Evolutionary conservation across 352 stramenopile species (phyloP).

Genomic region (Phytophthora capsici): DNA sequence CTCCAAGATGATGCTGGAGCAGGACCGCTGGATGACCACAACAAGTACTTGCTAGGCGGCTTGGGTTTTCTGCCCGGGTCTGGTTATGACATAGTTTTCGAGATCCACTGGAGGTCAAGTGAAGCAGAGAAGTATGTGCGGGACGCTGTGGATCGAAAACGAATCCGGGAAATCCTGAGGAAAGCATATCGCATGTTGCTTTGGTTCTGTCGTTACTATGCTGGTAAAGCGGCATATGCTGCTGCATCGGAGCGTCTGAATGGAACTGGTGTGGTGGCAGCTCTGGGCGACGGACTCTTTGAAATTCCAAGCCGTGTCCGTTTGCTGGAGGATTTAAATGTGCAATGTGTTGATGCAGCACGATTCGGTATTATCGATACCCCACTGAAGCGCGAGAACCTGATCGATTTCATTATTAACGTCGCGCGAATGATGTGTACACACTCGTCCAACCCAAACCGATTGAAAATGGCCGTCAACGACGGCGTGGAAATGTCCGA

Average conservation of each 20-base stretch:
- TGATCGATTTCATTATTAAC: constrained; percentile 58
- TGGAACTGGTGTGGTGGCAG: background rate
- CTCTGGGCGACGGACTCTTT: constrained; percentile 41
- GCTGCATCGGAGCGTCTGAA: constrained; percentile 14
- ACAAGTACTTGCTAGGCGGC: constrained; percentile 41
- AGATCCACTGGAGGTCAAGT: constrained; percentile 55
- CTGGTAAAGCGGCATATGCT: constrained; percentile 30
- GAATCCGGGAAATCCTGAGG: constrained; percentile 51
- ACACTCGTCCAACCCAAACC: constrained; percentile 42
- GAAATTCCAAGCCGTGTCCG: constrained; percentile 55
- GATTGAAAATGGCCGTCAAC: constrained; percentile 43
- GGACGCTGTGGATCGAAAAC: constrained; percentile 70
- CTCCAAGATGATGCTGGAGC: background rate
- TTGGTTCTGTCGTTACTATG: constrained; percentile 70
- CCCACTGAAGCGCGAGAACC: constrained; percentile 49
- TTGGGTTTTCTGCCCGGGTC: constrained; percentile 32
- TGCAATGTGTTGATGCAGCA: constrained; percentile 51
- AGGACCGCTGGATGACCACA: constrained; percentile 1
- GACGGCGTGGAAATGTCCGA: constrained; percentile 74
- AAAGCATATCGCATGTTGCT: constrained; percentile 65
- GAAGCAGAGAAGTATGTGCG: constrained; percentile 63
- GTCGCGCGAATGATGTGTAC: constrained; percentile 55
- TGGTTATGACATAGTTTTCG: constrained; percentile 57
- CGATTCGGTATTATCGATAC: constrained; percentile 58
- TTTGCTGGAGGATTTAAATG: constrained; percentile 70